A percentile compares a stretch with the other conserved stretches of the same genome.
These are phyloP conservation scores for Bryoerythrophyllum caledonicum DNA, from an alignment of 225 moss, liverwort and hornwort genomes.

Conservation along the genomic window DNA sequence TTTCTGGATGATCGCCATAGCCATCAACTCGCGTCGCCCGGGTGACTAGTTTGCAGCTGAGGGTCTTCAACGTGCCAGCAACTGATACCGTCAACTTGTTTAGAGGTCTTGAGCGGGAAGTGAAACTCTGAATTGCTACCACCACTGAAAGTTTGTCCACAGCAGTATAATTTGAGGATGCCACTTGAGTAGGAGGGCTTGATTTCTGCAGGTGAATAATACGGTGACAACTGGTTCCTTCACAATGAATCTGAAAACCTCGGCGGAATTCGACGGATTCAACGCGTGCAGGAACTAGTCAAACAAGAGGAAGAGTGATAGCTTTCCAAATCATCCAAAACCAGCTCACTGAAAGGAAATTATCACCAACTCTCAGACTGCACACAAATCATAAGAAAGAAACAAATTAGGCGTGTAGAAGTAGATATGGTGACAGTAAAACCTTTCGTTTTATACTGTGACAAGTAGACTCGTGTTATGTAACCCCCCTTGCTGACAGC, in stretches of 20 bases:
- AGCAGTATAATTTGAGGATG: neutral
- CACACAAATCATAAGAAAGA: neutral
- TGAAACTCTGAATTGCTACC: neutral
- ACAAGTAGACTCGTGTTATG: neutral
- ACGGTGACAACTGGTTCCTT: no score
- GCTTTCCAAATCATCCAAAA: neutral
- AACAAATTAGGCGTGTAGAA: neutral
- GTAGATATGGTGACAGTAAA: no score
- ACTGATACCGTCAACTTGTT: neutral
- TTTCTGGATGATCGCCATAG: conserved; percentile 46
- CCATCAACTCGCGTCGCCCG: neutral
- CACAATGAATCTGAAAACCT: conserved; percentile 1
- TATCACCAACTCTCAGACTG: conserved; percentile 4
- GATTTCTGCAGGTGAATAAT: neutral
- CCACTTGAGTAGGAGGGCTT: neutral
- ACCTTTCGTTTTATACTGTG: neutral
- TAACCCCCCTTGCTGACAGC: conserved; percentile 9
- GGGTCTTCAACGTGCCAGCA: neutral
- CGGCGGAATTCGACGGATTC: no score
- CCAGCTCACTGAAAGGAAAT: neutral
- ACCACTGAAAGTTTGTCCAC: neutral
- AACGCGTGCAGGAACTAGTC: neutral
- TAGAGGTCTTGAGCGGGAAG: neutral
- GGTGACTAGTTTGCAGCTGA: neutral
- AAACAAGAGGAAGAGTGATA: neutral